Percentiles rank a stretch among this genome's conserved stretches.
phyloP scores from a whole-genome alignment of 2,329 filamentous ascomycete genomes.

The Bipolaris victoriae region DNA sequence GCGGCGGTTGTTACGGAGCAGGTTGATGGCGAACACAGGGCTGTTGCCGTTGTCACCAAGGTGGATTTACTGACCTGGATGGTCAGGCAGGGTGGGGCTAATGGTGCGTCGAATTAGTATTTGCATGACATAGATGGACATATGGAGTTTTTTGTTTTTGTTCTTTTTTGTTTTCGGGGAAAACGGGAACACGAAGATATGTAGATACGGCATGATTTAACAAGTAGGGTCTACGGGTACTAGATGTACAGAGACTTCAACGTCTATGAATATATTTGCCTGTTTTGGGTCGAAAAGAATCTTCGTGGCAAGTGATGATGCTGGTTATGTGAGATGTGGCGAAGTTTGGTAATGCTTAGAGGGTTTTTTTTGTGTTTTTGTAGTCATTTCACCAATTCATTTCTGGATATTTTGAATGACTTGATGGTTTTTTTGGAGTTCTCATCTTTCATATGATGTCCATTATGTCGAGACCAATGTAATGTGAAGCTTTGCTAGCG shows the following conservation, averaged over 20 bases:
- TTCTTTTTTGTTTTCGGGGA: not conserved
- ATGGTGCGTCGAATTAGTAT: constrained; percentile 5
- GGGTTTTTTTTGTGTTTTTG: no score
- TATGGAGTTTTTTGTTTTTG: not conserved
- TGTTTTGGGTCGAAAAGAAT: not conserved
- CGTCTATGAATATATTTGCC: constrained; percentile 1
- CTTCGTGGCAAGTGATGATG: not conserved
- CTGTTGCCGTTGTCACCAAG: constrained; percentile 92
- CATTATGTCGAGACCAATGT: no score
- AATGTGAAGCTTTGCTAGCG: no score
- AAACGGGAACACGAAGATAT: not conserved
- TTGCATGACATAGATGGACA: not conserved
- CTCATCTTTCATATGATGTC: no score
- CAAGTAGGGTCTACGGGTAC: not conserved
- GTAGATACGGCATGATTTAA: not conserved
- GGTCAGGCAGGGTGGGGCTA: constrained; percentile 57
- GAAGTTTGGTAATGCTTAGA: no score
- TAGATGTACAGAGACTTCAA: constrained; percentile 7
- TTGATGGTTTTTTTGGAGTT: no score
- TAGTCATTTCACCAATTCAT: no score
- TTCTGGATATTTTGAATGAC: no score
- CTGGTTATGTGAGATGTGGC: not conserved
- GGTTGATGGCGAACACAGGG: constrained; percentile 67
- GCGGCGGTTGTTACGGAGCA: constrained; percentile 92
- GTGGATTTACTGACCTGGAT: constrained; percentile 94